Conservation (phyloP, 2,329 filamentous ascomycete genomes). For the Trichoderma asperellum region DNA sequence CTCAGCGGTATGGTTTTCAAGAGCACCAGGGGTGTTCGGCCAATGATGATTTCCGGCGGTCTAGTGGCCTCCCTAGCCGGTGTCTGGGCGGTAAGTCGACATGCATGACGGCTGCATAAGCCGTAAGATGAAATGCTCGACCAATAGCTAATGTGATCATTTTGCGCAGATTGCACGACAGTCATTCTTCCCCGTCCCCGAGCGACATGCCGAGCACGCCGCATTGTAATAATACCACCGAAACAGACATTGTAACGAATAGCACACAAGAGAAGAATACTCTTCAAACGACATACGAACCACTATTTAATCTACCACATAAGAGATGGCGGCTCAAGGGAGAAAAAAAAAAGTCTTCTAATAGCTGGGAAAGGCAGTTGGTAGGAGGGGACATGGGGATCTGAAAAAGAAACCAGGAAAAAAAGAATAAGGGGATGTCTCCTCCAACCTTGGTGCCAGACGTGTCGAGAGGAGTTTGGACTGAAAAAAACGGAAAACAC, state of each 20-base stretch:
- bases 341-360: background rate
- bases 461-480: slow-evolving; percentile 32
- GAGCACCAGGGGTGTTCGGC: slow-evolving; percentile 85
- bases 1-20: slow-evolving; percentile 95
- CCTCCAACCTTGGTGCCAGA: background rate
- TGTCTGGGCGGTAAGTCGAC: slow-evolving; percentile 79
- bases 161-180: slow-evolving; percentile 44
- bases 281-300: slow-evolving; percentile 14
- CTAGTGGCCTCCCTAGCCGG: slow-evolving; percentile 86
- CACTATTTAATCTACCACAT: slow-evolving; percentile 26
- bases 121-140: slow-evolving; percentile 24
- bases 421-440: background rate
- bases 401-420: background rate
- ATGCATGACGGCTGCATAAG: slow-evolving; percentile 4
- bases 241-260: slow-evolving; percentile 24
- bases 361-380: slow-evolving; percentile 3
- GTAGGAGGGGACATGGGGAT: slow-evolving; percentile 9
- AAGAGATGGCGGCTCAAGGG: slow-evolving; percentile 6
- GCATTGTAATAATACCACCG: slow-evolving; percentile 20
- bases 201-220: slow-evolving; percentile 35
- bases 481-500: slow-evolving; percentile 6
- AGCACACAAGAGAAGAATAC: slow-evolving; percentile 7
- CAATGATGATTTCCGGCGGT: slow-evolving; percentile 92
- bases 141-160: slow-evolving; percentile 8
- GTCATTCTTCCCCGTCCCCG: slow-evolving; percentile 48